These are phyloP conservation scores for Sporothrix luriei DNA, from an alignment of 2,329 filamentous ascomycete species.

Conservation along the genomic window DNA sequence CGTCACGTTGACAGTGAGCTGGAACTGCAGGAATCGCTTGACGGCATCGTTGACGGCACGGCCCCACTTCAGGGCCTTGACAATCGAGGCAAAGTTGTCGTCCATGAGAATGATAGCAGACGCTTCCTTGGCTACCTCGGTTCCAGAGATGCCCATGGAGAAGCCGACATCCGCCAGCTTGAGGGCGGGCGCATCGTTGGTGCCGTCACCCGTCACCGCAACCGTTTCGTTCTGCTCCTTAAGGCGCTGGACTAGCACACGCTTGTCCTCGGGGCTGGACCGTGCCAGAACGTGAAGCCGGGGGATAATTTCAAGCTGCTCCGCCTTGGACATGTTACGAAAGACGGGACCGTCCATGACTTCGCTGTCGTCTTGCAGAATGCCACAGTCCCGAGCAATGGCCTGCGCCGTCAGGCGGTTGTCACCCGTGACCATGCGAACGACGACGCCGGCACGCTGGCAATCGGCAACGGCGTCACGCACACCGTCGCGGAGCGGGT, in stretches of 20 bases:
- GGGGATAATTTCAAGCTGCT: slow-evolving; percentile 69
- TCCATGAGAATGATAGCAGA: slow-evolving; percentile 87
- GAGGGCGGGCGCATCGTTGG: slow-evolving; percentile 79
- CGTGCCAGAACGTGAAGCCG: slow-evolving; percentile 71
- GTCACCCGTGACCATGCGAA: slow-evolving; percentile 85
- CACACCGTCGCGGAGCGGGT: slow-evolving; percentile 76
- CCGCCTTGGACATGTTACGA: slow-evolving; percentile 66
- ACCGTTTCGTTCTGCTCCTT: slow-evolving; percentile 76
- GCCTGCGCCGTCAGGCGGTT: slow-evolving; percentile 78
- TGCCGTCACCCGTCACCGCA: slow-evolving; percentile 80
- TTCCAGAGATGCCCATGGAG: slow-evolving; percentile 82
- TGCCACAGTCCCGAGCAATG: slow-evolving; percentile 78
- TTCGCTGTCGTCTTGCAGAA: slow-evolving; percentile 66
- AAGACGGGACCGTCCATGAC: slow-evolving; percentile 80
- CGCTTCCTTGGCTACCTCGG: slow-evolving; percentile 82
- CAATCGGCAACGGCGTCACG: slow-evolving; percentile 71
- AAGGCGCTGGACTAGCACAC: slow-evolving; percentile 69
- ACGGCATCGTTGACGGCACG: slow-evolving; percentile 76
- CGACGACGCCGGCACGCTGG: slow-evolving; percentile 74
- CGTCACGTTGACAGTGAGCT: slow-evolving; percentile 88
- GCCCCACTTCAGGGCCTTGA: slow-evolving; percentile 81
- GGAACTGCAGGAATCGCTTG: slow-evolving; percentile 75
- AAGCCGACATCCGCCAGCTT: slow-evolving; percentile 83
- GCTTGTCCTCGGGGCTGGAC: slow-evolving; percentile 77
- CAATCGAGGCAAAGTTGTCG: slow-evolving; percentile 84